phyloP scores from a whole-genome alignment of 306 rosid species.

The Adenanthera pavonina region DNA sequence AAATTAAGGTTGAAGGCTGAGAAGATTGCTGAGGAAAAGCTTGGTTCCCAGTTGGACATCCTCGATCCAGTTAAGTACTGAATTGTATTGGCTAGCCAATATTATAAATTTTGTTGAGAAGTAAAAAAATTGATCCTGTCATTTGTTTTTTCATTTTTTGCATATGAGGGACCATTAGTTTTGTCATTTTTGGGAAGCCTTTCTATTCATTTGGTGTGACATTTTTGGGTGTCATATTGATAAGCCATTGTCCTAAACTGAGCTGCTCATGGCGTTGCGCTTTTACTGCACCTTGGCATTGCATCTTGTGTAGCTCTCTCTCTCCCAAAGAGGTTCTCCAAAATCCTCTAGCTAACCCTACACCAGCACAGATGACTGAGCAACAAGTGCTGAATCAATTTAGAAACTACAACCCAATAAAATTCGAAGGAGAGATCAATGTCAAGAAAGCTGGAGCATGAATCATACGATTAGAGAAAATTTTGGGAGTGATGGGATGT shows the following conservation, averaged over 20 bases:
- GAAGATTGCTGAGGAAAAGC: constrained; percentile 30
- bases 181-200: neutral
- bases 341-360: no score
- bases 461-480: no score
- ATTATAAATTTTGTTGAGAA: constrained; percentile 36
- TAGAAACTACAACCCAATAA: no score
- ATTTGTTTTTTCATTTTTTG: neutral
- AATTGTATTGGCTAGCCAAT: constrained; percentile 10
- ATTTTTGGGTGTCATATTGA: neutral
- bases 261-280: neutral
- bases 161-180: neutral
- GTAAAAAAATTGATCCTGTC: neutral
- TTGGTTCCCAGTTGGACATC: constrained; percentile 47
- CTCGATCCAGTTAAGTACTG: constrained; percentile 46
- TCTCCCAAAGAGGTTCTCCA: no score
- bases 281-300: neutral
- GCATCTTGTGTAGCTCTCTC: neutral
- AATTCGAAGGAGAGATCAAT: no score
- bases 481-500: no score
- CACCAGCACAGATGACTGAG: no score
- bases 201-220: neutral
- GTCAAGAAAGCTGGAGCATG: no score
- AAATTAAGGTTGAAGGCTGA: constrained; percentile 44
- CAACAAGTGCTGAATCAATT: no score
- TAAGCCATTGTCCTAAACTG: neutral